Conservation (phyloP, 768 basidiomycete species). For the Mycena capillaripes region DNA sequence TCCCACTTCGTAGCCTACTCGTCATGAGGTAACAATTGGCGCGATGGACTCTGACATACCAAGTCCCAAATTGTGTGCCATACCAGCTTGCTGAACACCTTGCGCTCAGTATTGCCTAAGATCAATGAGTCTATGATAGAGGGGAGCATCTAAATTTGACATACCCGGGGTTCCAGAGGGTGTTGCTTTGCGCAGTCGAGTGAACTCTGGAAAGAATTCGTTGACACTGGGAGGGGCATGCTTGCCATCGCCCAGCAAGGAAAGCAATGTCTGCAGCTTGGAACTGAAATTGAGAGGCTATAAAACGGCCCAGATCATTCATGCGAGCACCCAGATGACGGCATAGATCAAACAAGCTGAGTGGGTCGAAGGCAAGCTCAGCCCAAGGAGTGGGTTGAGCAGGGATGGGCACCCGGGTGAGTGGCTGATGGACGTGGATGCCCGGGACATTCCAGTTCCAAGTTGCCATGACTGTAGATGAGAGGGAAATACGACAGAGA, state of each 20-base stretch:
- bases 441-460: no score
- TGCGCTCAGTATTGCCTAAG: not conserved
- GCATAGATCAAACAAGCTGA: not conserved
- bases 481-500: no score
- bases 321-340: not conserved
- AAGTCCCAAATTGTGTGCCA: not conserved
- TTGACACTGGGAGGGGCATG: not conserved
- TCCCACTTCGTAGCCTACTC: constrained; percentile 6
- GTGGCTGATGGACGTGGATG: no score
- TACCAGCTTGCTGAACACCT: not conserved
- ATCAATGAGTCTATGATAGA: not conserved
- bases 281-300: not conserved
- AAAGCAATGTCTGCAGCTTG: not conserved
- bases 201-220: not conserved
- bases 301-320: not conserved
- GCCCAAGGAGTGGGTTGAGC: not conserved
- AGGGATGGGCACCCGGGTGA: no score
- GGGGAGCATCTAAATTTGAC: no score
- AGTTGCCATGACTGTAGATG: no score
- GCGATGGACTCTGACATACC: not conserved
- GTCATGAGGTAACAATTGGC: not conserved
- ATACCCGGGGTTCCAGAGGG: no score
- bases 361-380: not conserved
- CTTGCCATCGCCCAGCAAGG: not conserved
- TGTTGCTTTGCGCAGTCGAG: no score